Conservation (phyloP, 352 stramenopile genomes). For the Phytopythium litorale region DNA sequence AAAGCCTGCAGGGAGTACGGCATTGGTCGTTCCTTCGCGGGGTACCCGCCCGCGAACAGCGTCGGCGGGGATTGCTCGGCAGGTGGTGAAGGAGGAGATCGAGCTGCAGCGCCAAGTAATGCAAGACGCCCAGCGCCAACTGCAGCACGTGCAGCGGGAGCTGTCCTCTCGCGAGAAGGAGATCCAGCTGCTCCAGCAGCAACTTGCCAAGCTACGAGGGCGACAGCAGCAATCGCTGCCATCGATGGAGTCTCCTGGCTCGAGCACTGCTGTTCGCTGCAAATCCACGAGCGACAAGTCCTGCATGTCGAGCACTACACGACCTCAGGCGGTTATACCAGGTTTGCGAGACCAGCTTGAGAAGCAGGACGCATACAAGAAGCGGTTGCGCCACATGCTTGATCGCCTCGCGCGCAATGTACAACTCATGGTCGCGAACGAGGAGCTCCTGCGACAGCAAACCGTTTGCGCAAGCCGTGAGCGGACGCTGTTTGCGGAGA, state of each 20-base stretch:
- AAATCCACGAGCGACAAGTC: constrained; percentile 5
- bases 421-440: constrained; percentile 33
- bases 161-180: constrained; percentile 32
- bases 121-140: constrained; percentile 34
- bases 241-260: neutral
- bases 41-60: constrained; percentile 9
- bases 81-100: constrained; percentile 55
- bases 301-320: neutral
- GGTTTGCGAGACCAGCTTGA: constrained; percentile 39
- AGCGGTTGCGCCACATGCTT: constrained; percentile 41
- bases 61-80: constrained; percentile 22
- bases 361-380: constrained; percentile 52
- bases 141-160: constrained; percentile 34
- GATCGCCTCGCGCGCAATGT: constrained; percentile 33
- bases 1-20: neutral
- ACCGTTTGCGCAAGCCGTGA: constrained; percentile 21
- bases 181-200: constrained; percentile 28
- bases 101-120: constrained; percentile 45
- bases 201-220: constrained; percentile 27
- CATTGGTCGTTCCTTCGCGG: constrained; percentile 7
- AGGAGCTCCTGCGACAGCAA: constrained; percentile 26
- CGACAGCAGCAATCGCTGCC: neutral
- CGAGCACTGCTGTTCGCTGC: neutral
- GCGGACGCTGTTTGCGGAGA: constrained; percentile 28
- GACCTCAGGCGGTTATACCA: neutral